These are phyloP conservation scores for Teunomyces kruisii DNA, from an alignment of 805 yeast genomes.

Conservation along the genomic window DNA sequence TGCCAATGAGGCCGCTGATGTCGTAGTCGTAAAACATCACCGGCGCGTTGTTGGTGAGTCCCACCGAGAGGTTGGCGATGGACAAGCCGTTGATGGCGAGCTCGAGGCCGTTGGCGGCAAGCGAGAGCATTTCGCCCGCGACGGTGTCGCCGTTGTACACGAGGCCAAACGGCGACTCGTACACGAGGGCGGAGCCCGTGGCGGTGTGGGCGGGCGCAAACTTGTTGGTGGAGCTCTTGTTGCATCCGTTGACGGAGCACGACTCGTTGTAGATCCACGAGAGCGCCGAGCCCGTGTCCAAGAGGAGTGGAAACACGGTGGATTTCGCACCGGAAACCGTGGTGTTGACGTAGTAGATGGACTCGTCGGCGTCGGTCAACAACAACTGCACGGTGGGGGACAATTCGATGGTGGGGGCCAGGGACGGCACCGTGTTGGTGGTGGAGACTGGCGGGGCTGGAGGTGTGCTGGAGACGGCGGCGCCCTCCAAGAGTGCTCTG, in stretches of 20 bases:
- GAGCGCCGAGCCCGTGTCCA: conserved; percentile 68
- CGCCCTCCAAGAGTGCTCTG: not conserved
- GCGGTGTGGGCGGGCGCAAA: conserved; percentile 18
- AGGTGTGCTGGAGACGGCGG: not conserved
- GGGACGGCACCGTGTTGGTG: not conserved
- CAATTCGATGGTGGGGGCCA: conserved; percentile 3
- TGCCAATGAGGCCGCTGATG: conserved; percentile 61
- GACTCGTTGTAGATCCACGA: conserved; percentile 59
- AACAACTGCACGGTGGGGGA: conserved; percentile 7
- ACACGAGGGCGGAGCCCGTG: conserved; percentile 5
- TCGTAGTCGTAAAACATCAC: conserved; percentile 50
- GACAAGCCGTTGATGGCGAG: conserved; percentile 34
- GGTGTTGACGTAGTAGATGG: conserved; percentile 13
- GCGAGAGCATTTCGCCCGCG: conserved; percentile 44
- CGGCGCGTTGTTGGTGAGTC: conserved; percentile 55
- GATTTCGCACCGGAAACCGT: conserved; percentile 20
- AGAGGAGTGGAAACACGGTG: conserved; percentile 47
- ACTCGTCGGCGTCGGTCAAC: conserved; percentile 11
- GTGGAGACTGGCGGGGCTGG: not conserved
- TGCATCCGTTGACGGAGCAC: conserved; percentile 48
- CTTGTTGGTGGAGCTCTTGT: conserved; percentile 20
- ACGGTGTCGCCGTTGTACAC: conserved; percentile 56
- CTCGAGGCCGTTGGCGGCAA: conserved; percentile 25
- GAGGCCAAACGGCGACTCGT: conserved; percentile 42
- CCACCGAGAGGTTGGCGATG: conserved; percentile 44